Evolutionary conservation across 2,329 filamentous ascomycete genomes (phyloP), one percentile per base, ranked within the genome.

Genomic region (Aurifilum marmelostoma): DNA sequence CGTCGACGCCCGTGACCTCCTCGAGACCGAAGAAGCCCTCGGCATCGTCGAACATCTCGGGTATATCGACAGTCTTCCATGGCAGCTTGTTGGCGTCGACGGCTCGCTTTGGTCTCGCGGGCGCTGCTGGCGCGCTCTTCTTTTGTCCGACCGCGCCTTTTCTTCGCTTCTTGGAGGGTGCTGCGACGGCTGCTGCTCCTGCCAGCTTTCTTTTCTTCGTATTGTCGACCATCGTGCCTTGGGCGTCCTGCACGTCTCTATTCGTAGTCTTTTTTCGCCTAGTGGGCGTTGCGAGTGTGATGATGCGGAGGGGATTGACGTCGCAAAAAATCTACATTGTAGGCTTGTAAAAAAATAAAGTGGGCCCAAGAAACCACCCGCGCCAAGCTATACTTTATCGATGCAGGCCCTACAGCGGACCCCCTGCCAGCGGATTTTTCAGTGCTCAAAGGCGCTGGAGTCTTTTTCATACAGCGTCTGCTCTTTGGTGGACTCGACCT

Each of bases 11-110:
- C 21, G 97, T 92, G 61, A 98, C 91, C 75, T 98, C 94, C 75
- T 99, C 94, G 1, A 99, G 82, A 0, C 92, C 94, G 75, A 91
- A 97, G 78, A 99, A 97, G 0, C 96, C 96, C 72, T 97, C 94
- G n/a, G 92, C 92, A 80, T 97, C 93, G 60, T 95, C 89, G 74
- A 94, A 84, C 76, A 91, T 89, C 76, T 94, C 92, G 8, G 93
- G 92, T 3, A 96, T 88, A 27, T 88, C 83, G 14, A 86, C 83
- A 52, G 83, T 78, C 74, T 86, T 83, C 88, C 88, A 91, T 77
- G 80, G 78, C 58, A 91, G 79, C 1, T 84, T 79, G 71, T 84
- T 79, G 39, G 83, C 79, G 58, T 82, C 80, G 29, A 87, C 80
- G 2, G 81, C 75, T 56, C 78, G 78, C 74, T 80, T 83, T 73